Evolutionary conservation across 1,284 basidiomycete species (phyloP).

Genomic region (Ceratobasidium theobromae): DNA sequence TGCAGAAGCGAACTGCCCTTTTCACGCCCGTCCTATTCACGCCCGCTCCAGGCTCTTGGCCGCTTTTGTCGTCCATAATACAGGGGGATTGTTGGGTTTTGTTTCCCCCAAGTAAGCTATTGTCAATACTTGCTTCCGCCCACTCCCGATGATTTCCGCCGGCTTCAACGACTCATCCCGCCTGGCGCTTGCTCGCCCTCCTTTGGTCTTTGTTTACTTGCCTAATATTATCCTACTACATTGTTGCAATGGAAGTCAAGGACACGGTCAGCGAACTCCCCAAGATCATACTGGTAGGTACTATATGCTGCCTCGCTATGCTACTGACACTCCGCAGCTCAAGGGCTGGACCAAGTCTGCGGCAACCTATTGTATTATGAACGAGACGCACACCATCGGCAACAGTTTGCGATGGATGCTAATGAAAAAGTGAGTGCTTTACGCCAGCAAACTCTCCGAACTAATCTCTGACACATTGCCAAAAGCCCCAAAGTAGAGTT

Average conservation of each 20-base stretch:
- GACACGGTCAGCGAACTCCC: neutral
- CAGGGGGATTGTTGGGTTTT: neutral
- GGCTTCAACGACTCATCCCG: constrained; percentile 10
- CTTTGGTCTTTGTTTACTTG: neutral
- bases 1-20: neutral
- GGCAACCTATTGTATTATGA: constrained; percentile 88
- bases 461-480: neutral
- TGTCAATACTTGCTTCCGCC: constrained; percentile 25
- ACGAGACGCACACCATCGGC: constrained; percentile 95
- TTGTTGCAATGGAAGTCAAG: constrained; percentile 8
- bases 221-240: neutral
- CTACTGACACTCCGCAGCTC: constrained; percentile 43
- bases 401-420: constrained; percentile 96
- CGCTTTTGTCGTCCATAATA: constrained; percentile 27
- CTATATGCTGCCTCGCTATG: neutral
- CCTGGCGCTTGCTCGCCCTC: neutral
- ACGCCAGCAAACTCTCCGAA: neutral
- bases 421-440: constrained; percentile 88
- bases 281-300: constrained; percentile 34
- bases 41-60: neutral
- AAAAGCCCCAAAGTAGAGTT: constrained; percentile 95
- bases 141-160: neutral
- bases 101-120: constrained; percentile 11
- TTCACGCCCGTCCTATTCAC: neutral
- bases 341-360: constrained; percentile 81